Conservation (phyloP, 2,329 filamentous ascomycete species). For the Penicillium rolfsii region DNA sequence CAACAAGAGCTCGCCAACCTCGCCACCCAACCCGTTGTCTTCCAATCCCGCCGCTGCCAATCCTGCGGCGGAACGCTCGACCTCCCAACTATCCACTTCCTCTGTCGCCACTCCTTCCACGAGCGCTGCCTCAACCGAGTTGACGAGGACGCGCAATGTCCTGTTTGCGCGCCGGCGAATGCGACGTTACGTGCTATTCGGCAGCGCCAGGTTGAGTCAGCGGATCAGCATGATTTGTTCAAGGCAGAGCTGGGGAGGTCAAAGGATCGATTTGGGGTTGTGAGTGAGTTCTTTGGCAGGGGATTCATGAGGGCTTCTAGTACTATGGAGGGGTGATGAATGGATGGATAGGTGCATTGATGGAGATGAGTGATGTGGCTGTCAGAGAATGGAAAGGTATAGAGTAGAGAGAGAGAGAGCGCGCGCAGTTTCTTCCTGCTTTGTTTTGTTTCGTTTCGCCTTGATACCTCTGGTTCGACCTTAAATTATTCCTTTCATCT, state of each 20-base stretch:
- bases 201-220: conserved; percentile 81
- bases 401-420: background rate
- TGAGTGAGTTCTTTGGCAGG: conserved; percentile 92
- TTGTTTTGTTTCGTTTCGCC: background rate
- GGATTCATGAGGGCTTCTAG: conserved; percentile 73
- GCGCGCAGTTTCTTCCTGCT: background rate
- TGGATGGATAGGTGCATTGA: background rate
- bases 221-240: conserved; percentile 87
- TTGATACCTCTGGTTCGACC: conserved; percentile 2
- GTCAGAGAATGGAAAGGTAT: background rate
- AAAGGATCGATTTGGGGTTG: conserved; percentile 82
- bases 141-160: conserved; percentile 75
- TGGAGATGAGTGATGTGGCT: background rate
- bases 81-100: conserved; percentile 88
- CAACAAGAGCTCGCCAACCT: conserved; percentile 77
- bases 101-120: conserved; percentile 97
- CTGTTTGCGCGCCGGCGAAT: conserved; percentile 80
- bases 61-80: conserved; percentile 79
- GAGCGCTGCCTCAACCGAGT: conserved; percentile 78
- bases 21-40: conserved; percentile 77
- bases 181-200: conserved; percentile 86
- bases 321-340: conserved; percentile 36
- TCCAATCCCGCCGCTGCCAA: conserved; percentile 86
- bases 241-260: conserved; percentile 75
- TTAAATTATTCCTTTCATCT: background rate